phyloP scores from a whole-genome alignment of 805 yeast genomes.

The Yamadazyma philogaea region DNA sequence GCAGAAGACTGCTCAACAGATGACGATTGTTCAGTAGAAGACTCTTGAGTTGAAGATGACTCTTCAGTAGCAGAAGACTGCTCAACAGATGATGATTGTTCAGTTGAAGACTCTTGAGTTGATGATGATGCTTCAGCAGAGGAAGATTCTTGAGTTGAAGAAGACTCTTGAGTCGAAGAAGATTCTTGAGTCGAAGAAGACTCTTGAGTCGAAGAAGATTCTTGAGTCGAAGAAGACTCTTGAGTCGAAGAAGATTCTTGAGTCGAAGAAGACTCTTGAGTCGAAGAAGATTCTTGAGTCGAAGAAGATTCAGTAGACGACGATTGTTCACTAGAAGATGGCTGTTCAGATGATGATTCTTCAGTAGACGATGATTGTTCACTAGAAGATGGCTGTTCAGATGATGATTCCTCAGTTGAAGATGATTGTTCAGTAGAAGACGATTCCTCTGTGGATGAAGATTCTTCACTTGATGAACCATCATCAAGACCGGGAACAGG shows the following conservation, averaged over 20 bases:
- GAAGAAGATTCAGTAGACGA: conserved; percentile 7
- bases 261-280: conserved; percentile 4
- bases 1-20: conserved; percentile 7
- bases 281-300: conserved; percentile 1
- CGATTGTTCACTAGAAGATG: conserved; percentile 7
- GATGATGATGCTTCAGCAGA: conserved; percentile 4
- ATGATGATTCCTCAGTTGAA: conserved; percentile 2
- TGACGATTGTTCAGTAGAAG: conserved; percentile 3
- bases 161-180: conserved; percentile 1
- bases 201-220: conserved; percentile 7
- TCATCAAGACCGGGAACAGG: conserved; percentile 13
- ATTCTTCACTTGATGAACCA: conserved; percentile 4
- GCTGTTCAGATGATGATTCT: conserved; percentile 2
- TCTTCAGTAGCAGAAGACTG: conserved; percentile 1
- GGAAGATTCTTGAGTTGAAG: conserved; percentile 8
- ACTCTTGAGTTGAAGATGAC: conserved; percentile 4
- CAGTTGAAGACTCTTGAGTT: conserved; percentile 5
- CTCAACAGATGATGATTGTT: conserved; percentile 6
- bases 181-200: conserved; percentile 7
- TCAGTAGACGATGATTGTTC: conserved; percentile 7
- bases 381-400: conserved; percentile 5
- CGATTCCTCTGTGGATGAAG: conserved; percentile 2
- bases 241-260: conserved; percentile 8
- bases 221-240: conserved; percentile 2
- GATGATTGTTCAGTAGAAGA: conserved; percentile 4